Base-by-base conservation (phyloP, 441 rosid species). In the Metrosideros polymorpha region DNA sequence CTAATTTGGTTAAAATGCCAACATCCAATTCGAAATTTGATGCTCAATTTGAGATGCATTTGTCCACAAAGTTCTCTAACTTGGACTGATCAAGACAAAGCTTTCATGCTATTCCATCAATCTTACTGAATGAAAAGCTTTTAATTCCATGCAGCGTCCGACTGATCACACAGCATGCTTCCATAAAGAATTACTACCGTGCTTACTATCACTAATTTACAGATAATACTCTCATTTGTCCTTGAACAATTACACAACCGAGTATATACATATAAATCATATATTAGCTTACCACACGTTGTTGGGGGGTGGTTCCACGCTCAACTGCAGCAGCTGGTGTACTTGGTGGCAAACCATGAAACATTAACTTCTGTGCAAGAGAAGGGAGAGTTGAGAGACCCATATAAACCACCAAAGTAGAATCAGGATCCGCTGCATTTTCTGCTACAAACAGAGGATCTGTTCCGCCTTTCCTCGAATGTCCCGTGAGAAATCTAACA, bases 351-450 rank as follows among this genome's bases (percentile, higher is more conserved):
- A 97, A 93, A 89, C 99, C 99, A 83, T 94, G 96, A 83, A 92
- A 90, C 93, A 96, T 97, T 89, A 97, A 91, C 88, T 94, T 97
- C 42, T 77, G 90, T 5, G 98, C 95, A 63, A 97, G 97, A 43
- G 97, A 92, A 83, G 99, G 99, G 84, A 97, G 94, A 5, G 99
- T 97, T 50, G 98, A 93, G 84, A 96, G 92, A 83, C 99, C 99
- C 99, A 97, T 96, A 84, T 97, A 96, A 39, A 97, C 96, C 32
- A 97, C 99, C 53, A 97, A 90, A 32, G 98, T 97, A n/a, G 99
- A 93, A 88, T 95, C 98, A 25, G 93, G 95, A 77, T 97, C 98
- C 59, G 96, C 98, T 55, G 97, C 96, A 90, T 94, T 96, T 91
- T 95, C 97, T 9, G 98, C 99, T n/a, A 97, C 96, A 84, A 93